These are phyloP conservation scores for Sherardia arvensis DNA, from an alignment of 257 asterid species.

Conservation along the genomic window DNA sequence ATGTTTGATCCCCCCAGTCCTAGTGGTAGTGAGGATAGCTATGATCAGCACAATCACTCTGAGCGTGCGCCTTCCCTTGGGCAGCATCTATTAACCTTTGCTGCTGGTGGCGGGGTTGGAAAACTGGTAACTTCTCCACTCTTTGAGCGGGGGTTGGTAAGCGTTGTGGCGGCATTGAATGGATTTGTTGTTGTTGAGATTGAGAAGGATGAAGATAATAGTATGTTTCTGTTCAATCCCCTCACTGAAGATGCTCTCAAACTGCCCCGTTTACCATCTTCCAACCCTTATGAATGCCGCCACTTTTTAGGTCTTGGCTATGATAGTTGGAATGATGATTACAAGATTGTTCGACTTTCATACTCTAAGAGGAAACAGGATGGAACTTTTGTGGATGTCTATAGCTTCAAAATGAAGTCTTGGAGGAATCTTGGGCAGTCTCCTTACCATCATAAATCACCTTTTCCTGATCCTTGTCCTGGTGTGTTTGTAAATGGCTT, in stretches of 20 bases:
- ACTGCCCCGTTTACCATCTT: slow-evolving; percentile 3
- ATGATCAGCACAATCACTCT: not conserved
- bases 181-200: slow-evolving; percentile 19
- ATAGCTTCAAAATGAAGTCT: slow-evolving; percentile 19
- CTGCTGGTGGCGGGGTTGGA: not conserved
- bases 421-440: slow-evolving; percentile 31
- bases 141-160: not conserved
- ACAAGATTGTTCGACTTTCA: slow-evolving; percentile 34
- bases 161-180: slow-evolving; percentile 23
- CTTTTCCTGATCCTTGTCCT: slow-evolving; percentile 11
- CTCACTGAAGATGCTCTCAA: slow-evolving; percentile 15
- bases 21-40: too few species aligned
- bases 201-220: not conserved
- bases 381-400: slow-evolving; percentile 33
- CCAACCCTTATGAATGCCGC: not conserved
- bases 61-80: too few species aligned
- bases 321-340: slow-evolving; percentile 28
- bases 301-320: slow-evolving; percentile 34
- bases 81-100: slow-evolving; percentile 6
- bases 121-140: not conserved
- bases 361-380: slow-evolving; percentile 9
- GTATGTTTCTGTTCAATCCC: slow-evolving; percentile 27
- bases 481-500: slow-evolving; percentile 33
- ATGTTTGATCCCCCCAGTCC: too few species aligned
- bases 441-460: slow-evolving; percentile 24